These are phyloP conservation scores for Phytophthora lateralis DNA, from an alignment of 352 stramenopile genomes.

Conservation along the genomic window DNA sequence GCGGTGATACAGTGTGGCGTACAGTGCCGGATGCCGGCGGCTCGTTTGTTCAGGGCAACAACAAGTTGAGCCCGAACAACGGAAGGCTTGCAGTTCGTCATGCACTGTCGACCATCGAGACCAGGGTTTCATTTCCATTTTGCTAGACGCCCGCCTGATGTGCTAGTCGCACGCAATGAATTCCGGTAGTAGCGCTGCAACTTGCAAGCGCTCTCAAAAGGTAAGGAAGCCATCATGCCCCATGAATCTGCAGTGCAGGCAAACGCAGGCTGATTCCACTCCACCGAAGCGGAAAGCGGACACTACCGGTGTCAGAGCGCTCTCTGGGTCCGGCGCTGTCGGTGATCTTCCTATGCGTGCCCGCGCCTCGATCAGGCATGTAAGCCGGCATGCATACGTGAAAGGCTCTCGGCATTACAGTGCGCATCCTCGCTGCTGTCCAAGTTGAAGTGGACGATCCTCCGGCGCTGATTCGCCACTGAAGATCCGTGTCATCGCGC, in stretches of 20 bases:
- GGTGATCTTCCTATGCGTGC: constrained; percentile 14
- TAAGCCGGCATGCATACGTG: constrained; percentile 7
- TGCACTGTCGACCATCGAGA: neutral
- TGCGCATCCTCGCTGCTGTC: constrained; percentile 4
- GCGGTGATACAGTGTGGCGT: too few relatives aligned
- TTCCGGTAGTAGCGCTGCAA: neutral
- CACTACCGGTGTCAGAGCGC: constrained; percentile 9
- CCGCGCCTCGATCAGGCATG: neutral
- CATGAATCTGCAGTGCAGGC: neutral
- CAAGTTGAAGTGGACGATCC: constrained; percentile 23
- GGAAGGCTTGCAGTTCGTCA: neutral
- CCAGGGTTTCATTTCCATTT: constrained; percentile 16
- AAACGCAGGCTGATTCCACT: neutral
- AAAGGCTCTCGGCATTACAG: neutral
- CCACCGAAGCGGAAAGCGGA: constrained; percentile 1
- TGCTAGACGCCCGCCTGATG: constrained; percentile 1
- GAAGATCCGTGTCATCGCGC: neutral
- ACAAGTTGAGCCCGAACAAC: constrained; percentile 1
- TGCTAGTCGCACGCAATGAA: constrained; percentile 10
- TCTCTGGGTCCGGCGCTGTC: too few relatives aligned
- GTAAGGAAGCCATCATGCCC: neutral
- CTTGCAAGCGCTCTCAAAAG: neutral
- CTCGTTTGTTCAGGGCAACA: constrained; percentile 7
- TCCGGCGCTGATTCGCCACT: constrained; percentile 11
- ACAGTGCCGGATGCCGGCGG: neutral